Conservation (phyloP, 2,329 filamentous ascomycete species). For the Fusarium hostae region DNA sequence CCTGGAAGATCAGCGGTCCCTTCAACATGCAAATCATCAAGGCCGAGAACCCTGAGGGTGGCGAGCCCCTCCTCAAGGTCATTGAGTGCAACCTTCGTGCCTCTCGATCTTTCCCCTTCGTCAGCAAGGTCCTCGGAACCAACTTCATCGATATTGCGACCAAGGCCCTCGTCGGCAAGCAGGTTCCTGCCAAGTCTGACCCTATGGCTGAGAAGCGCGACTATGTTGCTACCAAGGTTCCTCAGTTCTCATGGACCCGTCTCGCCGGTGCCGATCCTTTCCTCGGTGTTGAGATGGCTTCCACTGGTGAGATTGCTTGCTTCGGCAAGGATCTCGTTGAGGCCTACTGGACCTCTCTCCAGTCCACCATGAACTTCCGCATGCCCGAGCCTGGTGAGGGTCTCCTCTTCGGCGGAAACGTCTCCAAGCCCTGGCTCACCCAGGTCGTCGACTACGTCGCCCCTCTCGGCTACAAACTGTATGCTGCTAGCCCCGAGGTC, state of each 20-base stretch:
- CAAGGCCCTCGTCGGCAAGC: constrained; percentile 86
- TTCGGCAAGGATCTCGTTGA: constrained; percentile 96
- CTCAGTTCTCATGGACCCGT: constrained; percentile 99
- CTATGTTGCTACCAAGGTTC: constrained; percentile 96
- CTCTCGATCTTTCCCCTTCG: constrained; percentile 97
- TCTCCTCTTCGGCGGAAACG: constrained; percentile 91
- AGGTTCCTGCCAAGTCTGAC: constrained; percentile 86
- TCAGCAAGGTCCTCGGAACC: constrained; percentile 93
- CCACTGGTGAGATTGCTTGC: constrained; percentile 97
- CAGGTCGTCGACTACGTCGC: constrained; percentile 87
- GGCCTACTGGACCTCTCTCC: constrained; percentile 96
- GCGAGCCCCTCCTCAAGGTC: constrained; percentile 85
- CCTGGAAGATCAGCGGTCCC: constrained; percentile 95
- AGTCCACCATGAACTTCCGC: constrained; percentile 99
- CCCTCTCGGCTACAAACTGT: constrained; percentile 94
- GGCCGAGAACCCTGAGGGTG: constrained; percentile 79
- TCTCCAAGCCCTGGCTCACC: constrained; percentile 75
- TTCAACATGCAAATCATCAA: constrained; percentile 99
- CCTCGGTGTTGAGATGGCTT: constrained; percentile 97
- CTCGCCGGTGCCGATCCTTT: constrained; percentile 97
- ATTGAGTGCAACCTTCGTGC: constrained; percentile 98
- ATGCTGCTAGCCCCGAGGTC: constrained; percentile 81
- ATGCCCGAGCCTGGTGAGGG: constrained; percentile 94
- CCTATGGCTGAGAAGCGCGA: constrained; percentile 90
- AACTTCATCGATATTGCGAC: constrained; percentile 98